A percentile compares a stretch with the other conserved stretches of the same genome.
These are phyloP conservation scores for Luffa aegyptiaca DNA, from an alignment of 306 rosid species.

Conservation along the genomic window DNA sequence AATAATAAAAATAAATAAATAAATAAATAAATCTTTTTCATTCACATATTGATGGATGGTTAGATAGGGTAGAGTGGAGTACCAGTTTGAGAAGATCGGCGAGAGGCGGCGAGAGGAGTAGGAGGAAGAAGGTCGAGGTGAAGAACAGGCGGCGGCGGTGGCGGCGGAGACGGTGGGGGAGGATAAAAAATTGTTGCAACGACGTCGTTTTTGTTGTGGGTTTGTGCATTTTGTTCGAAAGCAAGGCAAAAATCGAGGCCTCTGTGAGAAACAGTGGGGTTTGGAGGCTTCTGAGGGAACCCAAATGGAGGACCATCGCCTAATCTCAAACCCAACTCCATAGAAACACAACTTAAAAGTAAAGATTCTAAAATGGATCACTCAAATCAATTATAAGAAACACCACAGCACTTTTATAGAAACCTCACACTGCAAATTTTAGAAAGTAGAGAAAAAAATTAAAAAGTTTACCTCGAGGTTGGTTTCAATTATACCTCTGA, in stretches of 20 bases:
- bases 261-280: neutral
- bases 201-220: neutral
- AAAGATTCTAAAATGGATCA: no score
- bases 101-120: neutral
- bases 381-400: no score
- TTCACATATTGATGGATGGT: no score
- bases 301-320: neutral
- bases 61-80: neutral
- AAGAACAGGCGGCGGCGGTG: neutral
- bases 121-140: neutral
- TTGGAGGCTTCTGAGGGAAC: neutral
- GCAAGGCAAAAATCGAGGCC: neutral
- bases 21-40: no score
- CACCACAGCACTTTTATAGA: no score
- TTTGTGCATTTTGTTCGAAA: neutral
- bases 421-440: no score
- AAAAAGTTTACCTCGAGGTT: no score
- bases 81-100: neutral
- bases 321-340: conserved; percentile 6
- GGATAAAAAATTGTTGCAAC: neutral
- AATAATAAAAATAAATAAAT: no score
- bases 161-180: neutral
- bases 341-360: neutral
- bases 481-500: no score
- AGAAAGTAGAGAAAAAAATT: no score